A percentile compares a stretch with the other conserved stretches of the same genome.
These are phyloP conservation scores for Firmiana major DNA, from an alignment of 345 rosid species.

Conservation along the genomic window DNA sequence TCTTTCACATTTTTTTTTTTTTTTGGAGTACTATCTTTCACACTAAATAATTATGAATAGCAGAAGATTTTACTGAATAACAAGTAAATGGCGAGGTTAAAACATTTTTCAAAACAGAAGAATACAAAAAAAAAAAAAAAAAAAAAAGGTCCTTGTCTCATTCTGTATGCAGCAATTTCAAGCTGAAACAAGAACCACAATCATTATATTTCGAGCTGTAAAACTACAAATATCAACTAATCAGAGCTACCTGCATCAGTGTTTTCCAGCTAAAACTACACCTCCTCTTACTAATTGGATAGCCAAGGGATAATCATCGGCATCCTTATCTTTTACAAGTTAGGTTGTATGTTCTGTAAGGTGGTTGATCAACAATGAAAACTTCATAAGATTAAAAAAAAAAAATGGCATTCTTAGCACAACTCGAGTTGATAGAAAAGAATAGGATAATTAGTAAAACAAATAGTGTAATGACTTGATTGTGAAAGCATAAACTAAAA, in stretches of 20 bases:
- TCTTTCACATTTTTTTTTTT: no score
- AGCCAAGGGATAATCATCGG: not conserved
- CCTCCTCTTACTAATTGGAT: not conserved
- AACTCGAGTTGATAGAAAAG: not conserved
- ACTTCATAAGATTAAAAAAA: not conserved
- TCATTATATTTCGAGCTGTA: constrained; percentile 1
- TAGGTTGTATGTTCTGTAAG: not conserved
- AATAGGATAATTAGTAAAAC: not conserved
- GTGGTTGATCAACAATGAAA: not conserved
- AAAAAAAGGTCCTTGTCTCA: not conserved
- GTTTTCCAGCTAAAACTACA: constrained; percentile 8
- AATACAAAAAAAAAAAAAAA: not conserved
- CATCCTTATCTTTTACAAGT: not conserved
- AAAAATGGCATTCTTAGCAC: not conserved
- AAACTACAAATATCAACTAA: not conserved
- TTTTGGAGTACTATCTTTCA: not conserved
- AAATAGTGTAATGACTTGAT: not conserved
- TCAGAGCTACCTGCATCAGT: not conserved
- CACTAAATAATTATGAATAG: not conserved
- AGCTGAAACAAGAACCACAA: not conserved
- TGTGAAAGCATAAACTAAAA: not conserved
- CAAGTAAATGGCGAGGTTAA: not conserved
- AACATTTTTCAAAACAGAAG: not conserved
- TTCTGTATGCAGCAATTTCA: not conserved
- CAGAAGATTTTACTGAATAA: not conserved